Base-by-base conservation (phyloP, 148 eudicot species). In the Heliosperma pusillum region DNA sequence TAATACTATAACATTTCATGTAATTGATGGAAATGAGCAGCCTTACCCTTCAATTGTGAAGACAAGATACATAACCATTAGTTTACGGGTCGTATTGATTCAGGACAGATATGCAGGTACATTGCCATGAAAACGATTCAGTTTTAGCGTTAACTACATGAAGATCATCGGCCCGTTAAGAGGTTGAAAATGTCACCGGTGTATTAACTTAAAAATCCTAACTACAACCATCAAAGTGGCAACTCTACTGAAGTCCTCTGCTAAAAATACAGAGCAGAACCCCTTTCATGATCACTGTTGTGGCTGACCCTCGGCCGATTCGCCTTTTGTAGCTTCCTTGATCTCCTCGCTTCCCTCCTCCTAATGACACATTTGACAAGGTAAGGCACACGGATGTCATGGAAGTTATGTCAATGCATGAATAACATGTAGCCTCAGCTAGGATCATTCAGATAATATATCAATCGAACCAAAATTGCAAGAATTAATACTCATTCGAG, bases 271-370 rank as follows among this genome's bases (percentile, higher is more conserved):
- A 60, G 55, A 68, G 83, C 70, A 53, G n/a, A 53, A 52, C 67
- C 33, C 40, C 42, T 56, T 59, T 61, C 70, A 57, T 72, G 44
- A 81, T 72, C 80, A 81, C 77, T 77, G 71, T 47, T 72, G 79
- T 40, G 79, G 82, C 78, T 80, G 65, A 20, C 19, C 76, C 68
- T 81, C 80, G 73, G 56, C 79, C 83, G 83, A 70, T 58, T 79
- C 86, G 9, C 44, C 66, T 72, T 83, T 88, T 44, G 86, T 65
- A 61, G 87, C 81, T 81, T 90, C 94, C 84, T 88, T 88, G 73
- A 82, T 88, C 81, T 86, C 94, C 33, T 86, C 91, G 6, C 84
- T 87, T 59, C 78, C 90, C 61, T 88, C 94, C 68, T 90, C 91
- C 91, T 88, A 80, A 69, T 70, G 69, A 44, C 27, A 71, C 21